A percentile compares a stretch with the other conserved stretches of the same genome.
Conservation (phyloP, 352 stramenopile species). For the Ochromonadaceae sp. region DNA sequence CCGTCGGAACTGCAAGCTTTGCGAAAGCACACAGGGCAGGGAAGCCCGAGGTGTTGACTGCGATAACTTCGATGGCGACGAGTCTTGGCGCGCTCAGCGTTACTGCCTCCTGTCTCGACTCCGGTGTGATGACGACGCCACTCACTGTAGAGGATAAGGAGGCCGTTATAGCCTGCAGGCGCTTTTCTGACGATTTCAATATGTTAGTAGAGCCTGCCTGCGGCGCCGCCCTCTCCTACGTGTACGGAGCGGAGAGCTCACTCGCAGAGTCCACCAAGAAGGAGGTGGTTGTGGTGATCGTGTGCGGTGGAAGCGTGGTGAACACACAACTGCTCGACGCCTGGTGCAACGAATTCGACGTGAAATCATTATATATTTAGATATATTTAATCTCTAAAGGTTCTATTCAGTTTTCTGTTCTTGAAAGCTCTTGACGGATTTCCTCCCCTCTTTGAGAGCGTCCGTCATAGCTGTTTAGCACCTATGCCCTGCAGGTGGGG, state of each 20-base stretch:
- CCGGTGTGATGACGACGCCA: slow-evolving; percentile 25
- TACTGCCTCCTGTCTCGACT: slow-evolving; percentile 39
- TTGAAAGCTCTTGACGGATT: too few relatives aligned
- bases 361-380: too few relatives aligned
- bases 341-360: too few relatives aligned
- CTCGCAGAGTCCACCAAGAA: slow-evolving; percentile 25
- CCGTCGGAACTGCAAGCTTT: slow-evolving; percentile 48
- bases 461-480: too few relatives aligned
- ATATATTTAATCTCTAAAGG: too few relatives aligned
- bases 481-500: too few relatives aligned
- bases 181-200: slow-evolving; percentile 48
- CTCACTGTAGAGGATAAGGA: slow-evolving; percentile 50
- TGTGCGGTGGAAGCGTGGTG: slow-evolving; percentile 48
- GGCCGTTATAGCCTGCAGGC: slow-evolving; percentile 44
- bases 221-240: slow-evolving; percentile 44
- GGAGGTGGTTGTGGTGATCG: slow-evolving; percentile 44
- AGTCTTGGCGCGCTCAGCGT: slow-evolving; percentile 49
- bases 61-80: slow-evolving; percentile 50
- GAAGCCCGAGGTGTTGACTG: slow-evolving; percentile 32
- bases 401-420: too few relatives aligned
- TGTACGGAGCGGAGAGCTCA: slow-evolving; percentile 35
- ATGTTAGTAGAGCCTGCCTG: slow-evolving; percentile 61
- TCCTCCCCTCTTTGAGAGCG: too few relatives aligned
- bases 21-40: slow-evolving; percentile 25
- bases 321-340: slow-evolving; percentile 37